These are phyloP conservation scores for Metschnikowia aberdeeniae DNA, from an alignment of 805 yeast species.

Conservation along the genomic window DNA sequence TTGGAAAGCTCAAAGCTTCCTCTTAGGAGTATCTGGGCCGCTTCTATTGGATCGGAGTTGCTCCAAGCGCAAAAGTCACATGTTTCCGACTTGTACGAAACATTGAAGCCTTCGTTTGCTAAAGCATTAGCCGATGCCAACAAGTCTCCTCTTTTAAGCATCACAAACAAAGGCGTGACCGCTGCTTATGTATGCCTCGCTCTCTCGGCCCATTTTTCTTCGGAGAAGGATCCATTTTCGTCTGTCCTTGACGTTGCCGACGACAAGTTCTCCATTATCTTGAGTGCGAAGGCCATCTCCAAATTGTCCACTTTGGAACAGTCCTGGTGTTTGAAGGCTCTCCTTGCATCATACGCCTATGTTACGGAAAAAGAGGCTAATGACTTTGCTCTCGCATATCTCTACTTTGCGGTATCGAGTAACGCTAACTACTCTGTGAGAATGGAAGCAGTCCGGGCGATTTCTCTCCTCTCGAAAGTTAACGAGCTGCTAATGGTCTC, in stretches of 20 bases:
- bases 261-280: conserved; percentile 47
- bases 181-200: conserved; percentile 51
- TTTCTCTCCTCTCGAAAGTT: conserved; percentile 26
- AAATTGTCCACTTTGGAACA: conserved; percentile 49
- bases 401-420: conserved; percentile 45
- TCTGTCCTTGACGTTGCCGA: conserved; percentile 25
- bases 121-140: conserved; percentile 40
- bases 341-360: conserved; percentile 28
- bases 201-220: conserved; percentile 15
- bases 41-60: conserved; percentile 39
- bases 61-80: conserved; percentile 12
- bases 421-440: conserved; percentile 32
- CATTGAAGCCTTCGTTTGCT: conserved; percentile 22
- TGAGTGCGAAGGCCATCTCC: conserved; percentile 45
- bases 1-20: conserved; percentile 59
- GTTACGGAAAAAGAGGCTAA: conserved; percentile 8
- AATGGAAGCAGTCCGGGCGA: conserved; percentile 26
- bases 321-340: conserved; percentile 49
- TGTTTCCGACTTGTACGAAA: conserved; percentile 8
- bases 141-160: conserved; percentile 50
- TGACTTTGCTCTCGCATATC: conserved; percentile 45
- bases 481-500: conserved; percentile 30
- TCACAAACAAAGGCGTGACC: conserved; percentile 48
- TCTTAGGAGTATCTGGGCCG: conserved; percentile 65
- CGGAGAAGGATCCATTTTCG: conserved; percentile 5